Evolutionary conservation across 495 filamentous ascomycete genomes (phyloP).

Genomic region (Aspergillus cavernicola): DNA sequence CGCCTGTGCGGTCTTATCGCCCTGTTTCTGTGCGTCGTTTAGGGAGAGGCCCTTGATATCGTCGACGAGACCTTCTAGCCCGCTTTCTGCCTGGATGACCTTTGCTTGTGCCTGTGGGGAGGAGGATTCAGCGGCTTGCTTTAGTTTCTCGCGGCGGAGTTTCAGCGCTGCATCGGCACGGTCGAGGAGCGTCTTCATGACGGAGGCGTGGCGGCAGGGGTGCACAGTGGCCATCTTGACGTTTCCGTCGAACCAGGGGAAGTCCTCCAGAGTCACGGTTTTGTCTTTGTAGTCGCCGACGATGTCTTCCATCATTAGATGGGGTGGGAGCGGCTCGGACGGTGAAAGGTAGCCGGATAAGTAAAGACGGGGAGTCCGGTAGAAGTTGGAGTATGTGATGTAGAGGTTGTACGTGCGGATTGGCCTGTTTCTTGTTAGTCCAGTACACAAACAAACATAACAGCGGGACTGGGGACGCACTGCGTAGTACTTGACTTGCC

Average conservation of each 20-base stretch:
- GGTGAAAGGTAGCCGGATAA: constrained; percentile 84
- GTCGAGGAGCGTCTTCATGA: constrained; percentile 97
- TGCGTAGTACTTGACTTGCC: constrained; percentile 54
- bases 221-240: constrained; percentile 97
- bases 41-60: constrained; percentile 48
- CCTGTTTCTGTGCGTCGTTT: constrained; percentile 31
- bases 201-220: constrained; percentile 86
- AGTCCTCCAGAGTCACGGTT: constrained; percentile 97
- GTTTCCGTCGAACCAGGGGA: constrained; percentile 77
- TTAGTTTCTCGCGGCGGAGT: constrained; percentile 76
- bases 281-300: constrained; percentile 99
- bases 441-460: background rate
- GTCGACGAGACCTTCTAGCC: constrained; percentile 64
- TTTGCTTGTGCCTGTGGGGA: constrained; percentile 2
- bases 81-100: constrained; percentile 53
- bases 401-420: constrained; percentile 94
- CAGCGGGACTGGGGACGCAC: constrained; percentile 47
- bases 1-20: constrained; percentile 51
- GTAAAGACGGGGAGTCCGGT: constrained; percentile 93
- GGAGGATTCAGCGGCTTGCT: constrained; percentile 22
- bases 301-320: constrained; percentile 98
- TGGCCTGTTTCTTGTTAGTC: constrained; percentile 49
- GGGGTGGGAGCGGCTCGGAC: constrained; percentile 79
- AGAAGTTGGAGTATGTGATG: constrained; percentile 95
- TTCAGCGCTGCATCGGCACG: constrained; percentile 92